Evolutionary conservation across 169 alveolate species (phyloP), one percentile per base, ranked within the genome.

Genomic region (Plasmodium inui): DNA sequence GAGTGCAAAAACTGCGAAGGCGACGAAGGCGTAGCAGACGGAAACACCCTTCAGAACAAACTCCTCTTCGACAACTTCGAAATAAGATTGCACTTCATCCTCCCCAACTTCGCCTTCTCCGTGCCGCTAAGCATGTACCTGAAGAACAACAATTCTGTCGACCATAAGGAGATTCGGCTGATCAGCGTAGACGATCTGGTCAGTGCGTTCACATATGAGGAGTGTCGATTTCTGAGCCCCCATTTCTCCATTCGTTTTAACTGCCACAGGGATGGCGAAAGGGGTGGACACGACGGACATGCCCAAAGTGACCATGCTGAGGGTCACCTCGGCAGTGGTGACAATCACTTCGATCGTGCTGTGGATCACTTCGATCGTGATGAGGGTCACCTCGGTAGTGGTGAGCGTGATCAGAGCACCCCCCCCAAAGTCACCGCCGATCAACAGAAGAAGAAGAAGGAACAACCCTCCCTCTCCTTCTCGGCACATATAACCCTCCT

Each of bases 41-140:
- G 55, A 37, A 83, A 28, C 44, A 17, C 39, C 46, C 46, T 30
- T 9, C 79, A 30, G 55, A 30, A 32, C 32, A 82, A 55, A 12
- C 32, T 17, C 8, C 53, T 19, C 12, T 85, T 85, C 41, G 39
- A 85, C 14, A 72, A 85, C 10, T 85, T 44, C 67, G 93, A 85
- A 85, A 73, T 74, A 7, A 72, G 93, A n/a, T 50, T 85, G 32
- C 93, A 85, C 39, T 85, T 85, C 37, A 73, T 85, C 39, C 67
- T 85, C 12, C 93, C 93, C 78, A 85, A 85, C 57, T 85, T 85
- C 57, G 84, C 93, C 76, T 85, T 85, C 61, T 73, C 93, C 12
- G 37, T 85, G 37, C 86, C 93, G 7, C 26, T 85, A 28, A 32
- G 85, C 28, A 46, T 85, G 44, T 85, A 85, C 67, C 70, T 85